phyloP scores from a whole-genome alignment of 306 rosid species.

The Rosa rugosa region DNA sequence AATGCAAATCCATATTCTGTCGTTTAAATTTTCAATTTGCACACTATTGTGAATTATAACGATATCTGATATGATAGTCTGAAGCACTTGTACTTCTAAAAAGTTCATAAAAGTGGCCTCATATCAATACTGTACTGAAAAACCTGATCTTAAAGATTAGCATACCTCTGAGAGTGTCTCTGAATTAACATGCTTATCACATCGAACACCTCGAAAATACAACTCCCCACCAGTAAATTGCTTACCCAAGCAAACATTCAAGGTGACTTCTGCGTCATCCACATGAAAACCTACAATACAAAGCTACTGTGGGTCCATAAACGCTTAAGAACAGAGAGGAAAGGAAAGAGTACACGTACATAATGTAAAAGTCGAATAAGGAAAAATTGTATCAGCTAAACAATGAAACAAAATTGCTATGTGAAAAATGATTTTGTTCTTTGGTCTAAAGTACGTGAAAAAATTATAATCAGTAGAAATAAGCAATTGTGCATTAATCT shows the following conservation, averaged over 20 bases:
- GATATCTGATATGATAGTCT: not conserved
- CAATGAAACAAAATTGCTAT: constrained; percentile 14
- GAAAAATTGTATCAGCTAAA: constrained; percentile 13
- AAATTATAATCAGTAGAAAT: not conserved
- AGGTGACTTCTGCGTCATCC: constrained; percentile 89
- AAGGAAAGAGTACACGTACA: not conserved
- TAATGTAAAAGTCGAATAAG: constrained; percentile 3
- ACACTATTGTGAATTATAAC: not conserved
- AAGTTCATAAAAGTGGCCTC: not conserved
- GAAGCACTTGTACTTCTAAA: not conserved
- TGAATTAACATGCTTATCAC: constrained; percentile 82
- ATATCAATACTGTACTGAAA: constrained; percentile 1
- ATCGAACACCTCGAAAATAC: constrained; percentile 89
- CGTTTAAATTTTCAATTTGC: not conserved
- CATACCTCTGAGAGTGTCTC: constrained; percentile 64
- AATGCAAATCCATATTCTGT: not conserved
- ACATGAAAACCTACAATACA: constrained; percentile 83
- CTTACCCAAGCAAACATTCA: constrained; percentile 89
- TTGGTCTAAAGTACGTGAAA: not conserved
- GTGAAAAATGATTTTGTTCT: not conserved
- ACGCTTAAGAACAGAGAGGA: constrained; percentile 20
- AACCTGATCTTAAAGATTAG: constrained; percentile 16
- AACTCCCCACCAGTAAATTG: constrained; percentile 84
- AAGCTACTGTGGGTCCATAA: constrained; percentile 31
- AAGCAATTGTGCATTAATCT: not conserved